A percentile compares a stretch with the other conserved stretches of the same genome.
These are phyloP conservation scores for Didymellaceae sp. DNA, from an alignment of 2,329 filamentous ascomycete genomes.

Conservation along the genomic window DNA sequence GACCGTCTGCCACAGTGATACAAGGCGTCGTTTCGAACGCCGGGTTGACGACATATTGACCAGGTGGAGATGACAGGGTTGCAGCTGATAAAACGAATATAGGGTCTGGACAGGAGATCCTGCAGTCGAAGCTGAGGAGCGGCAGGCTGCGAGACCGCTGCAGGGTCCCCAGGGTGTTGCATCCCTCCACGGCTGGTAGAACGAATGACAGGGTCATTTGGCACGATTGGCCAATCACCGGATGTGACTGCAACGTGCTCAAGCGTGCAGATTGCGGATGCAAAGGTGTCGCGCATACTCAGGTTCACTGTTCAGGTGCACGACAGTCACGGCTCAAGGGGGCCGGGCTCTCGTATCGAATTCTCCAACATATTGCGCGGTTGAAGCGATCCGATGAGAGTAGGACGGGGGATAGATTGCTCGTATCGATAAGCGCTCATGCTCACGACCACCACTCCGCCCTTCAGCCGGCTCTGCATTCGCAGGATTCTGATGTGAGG, in stretches of 20 bases:
- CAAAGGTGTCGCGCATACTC: slow-evolving; percentile 34
- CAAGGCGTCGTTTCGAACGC: slow-evolving; percentile 23
- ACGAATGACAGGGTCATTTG: slow-evolving; percentile 38
- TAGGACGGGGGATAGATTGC: slow-evolving; percentile 11
- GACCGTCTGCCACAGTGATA: slow-evolving; percentile 12
- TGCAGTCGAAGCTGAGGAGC: slow-evolving; percentile 27
- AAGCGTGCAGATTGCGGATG: slow-evolving; percentile 39
- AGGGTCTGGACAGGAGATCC: slow-evolving; percentile 35
- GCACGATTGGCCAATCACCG: slow-evolving; percentile 46
- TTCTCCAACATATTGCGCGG: slow-evolving; percentile 1
- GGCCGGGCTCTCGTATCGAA: slow-evolving; percentile 6
- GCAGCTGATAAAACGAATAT: slow-evolving; percentile 29
- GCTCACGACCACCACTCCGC: slow-evolving; percentile 1
- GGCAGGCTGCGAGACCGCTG: slow-evolving; percentile 38
- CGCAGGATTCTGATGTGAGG: slow-evolving; percentile 16
- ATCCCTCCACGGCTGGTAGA: slow-evolving; percentile 20
- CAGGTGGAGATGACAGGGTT: slow-evolving; percentile 34
- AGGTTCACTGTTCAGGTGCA: slow-evolving; percentile 9
- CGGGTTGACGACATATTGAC: slow-evolving; percentile 25
- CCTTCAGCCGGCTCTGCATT: slow-evolving; percentile 13
- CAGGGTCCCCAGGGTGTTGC: slow-evolving; percentile 38
- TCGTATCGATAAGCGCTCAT: slow-evolving; percentile 8
- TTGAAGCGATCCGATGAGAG: too few relatives aligned
- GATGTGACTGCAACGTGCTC: slow-evolving; percentile 32
- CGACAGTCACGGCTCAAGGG: slow-evolving; percentile 15